phyloP scores from a whole-genome alignment of 2,329 filamentous ascomycete genomes.

The Xylaria sp. region DNA sequence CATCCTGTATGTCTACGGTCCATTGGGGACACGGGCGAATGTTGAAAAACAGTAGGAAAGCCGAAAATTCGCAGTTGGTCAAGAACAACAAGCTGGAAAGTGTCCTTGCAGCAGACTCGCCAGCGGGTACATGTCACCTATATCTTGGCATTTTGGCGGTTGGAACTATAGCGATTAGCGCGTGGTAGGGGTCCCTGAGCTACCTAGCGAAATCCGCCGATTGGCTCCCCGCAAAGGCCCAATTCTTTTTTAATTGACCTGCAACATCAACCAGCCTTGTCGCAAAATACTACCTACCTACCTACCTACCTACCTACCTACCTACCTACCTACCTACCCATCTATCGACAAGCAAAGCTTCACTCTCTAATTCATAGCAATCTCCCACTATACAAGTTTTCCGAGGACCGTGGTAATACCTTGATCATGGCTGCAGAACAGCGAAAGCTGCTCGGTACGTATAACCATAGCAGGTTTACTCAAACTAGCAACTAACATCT shows the following conservation, averaged over 20 bases:
- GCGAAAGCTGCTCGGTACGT: conserved; percentile 86
- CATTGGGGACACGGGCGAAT: conserved; percentile 43
- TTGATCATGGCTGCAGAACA: conserved; percentile 89
- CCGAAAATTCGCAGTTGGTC: neutral
- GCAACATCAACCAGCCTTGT: conserved; percentile 40
- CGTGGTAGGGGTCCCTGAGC: conserved; percentile 17
- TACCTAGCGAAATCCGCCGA: conserved; percentile 35
- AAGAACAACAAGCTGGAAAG: neutral
- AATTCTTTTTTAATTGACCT: conserved; percentile 17
- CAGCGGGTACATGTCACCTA: neutral
- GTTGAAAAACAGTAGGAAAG: conserved; percentile 1
- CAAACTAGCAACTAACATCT: conserved; percentile 25
- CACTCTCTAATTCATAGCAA: neutral
- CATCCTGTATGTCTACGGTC: conserved; percentile 47
- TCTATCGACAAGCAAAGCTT: neutral
- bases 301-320: conserved; percentile 17
- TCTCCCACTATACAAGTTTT: too few species aligned
- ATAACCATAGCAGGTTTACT: conserved; percentile 2
- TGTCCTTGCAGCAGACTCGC: neutral
- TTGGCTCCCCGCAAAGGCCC: conserved; percentile 42
- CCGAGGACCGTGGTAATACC: neutral
- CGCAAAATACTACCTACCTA: conserved; percentile 31
- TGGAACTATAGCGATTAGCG: conserved; percentile 11
- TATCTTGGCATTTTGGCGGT: neutral
- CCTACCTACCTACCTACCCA: conserved; percentile 11